Percentiles rank a stretch among this genome's conserved stretches.
These are phyloP conservation scores for Trichoderma citrinoviride DNA, from an alignment of 2,329 filamentous ascomycete species.

Conservation along the genomic window DNA sequence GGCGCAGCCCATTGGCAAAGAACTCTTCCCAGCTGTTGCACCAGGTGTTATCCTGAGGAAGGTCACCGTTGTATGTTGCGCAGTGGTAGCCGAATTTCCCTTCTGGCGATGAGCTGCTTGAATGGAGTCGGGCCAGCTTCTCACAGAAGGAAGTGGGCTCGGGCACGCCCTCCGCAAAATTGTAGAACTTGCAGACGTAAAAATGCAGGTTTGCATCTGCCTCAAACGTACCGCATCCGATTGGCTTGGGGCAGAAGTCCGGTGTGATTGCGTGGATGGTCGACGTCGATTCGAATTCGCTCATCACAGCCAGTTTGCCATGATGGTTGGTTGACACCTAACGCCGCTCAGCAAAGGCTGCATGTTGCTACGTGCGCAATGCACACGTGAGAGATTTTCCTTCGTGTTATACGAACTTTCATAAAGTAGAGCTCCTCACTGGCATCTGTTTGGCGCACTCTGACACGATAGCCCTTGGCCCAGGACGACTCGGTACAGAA, in stretches of 20 bases:
- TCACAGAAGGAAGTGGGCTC: slow-evolving; percentile 7
- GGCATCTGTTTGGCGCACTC: not conserved
- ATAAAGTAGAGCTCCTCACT: not conserved
- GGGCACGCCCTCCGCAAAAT: slow-evolving; percentile 1
- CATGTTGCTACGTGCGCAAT: too few species aligned
- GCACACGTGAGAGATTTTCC: not conserved
- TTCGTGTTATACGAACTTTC: not conserved
- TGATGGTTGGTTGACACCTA: slow-evolving; percentile 3
- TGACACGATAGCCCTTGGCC: slow-evolving; percentile 1
- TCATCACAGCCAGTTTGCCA: slow-evolving; percentile 13
- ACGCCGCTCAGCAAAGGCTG: not conserved
- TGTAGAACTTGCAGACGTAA: slow-evolving; percentile 12
- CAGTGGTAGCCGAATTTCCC: slow-evolving; percentile 40
- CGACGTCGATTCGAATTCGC: slow-evolving; percentile 12
- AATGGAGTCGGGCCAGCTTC: not conserved
- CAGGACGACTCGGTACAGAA: not conserved
- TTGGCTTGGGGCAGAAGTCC: slow-evolving; percentile 1
- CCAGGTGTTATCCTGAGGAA: slow-evolving; percentile 35
- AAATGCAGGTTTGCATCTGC: not conserved
- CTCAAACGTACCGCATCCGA: not conserved
- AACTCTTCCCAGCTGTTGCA: slow-evolving; percentile 40
- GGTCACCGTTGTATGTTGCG: slow-evolving; percentile 35
- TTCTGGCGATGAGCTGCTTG: slow-evolving; percentile 28
- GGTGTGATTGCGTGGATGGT: not conserved
- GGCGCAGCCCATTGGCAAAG: slow-evolving; percentile 34